Evolutionary conservation across 768 basidiomycete genomes (phyloP), one percentile per base, ranked within the genome.

Genomic region (Gymnopilus dilepis): DNA sequence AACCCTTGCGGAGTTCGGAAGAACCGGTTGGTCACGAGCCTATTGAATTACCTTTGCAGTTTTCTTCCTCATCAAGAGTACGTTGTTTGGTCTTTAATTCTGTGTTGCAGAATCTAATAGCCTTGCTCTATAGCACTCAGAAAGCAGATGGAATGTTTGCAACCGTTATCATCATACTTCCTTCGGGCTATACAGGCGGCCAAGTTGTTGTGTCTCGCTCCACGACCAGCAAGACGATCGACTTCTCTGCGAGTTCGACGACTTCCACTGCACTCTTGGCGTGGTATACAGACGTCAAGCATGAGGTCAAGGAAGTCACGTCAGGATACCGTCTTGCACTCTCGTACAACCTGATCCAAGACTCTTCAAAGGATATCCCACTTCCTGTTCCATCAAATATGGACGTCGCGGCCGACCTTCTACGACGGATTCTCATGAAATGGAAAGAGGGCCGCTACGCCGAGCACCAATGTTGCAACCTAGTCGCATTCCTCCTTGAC

Each of bases 281-380:
- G 1, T 86, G 84, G 82, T 83, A 85, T 64, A 83, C 82, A 28
- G 84, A 83, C 59, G 83, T 84, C 47, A 71, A 70, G 42, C 82
- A 84, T 67, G 82, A 82, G 72, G 77, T 84, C 61, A 81, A 81
- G 61, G 78, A 80, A 5, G 71, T 84, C 43, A 80, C 77, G 1
- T 76, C 77, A 21, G 84, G 84, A 4, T 83, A 81, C 58, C 79
- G 81, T 0, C 76, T 85, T 0, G 83, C 82, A 0, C 76, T 85
- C 6, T 79, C 82, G 0, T 85, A 80, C 68, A 84, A 83, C 62
- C 75, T 85, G 52, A 74, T 84, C n/a, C 78, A 82, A 58, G 71
- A 42, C 26, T 56, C 78, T 3, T n/a, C n/a, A n/a, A n/a, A n/a
- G n/a, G n/a, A n/a, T n/a, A 67, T 72, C 0, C 69, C 77, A 2